These are phyloP conservation scores for Penicillium italicum DNA, from an alignment of 2,329 filamentous ascomycete species.

Conservation along the genomic window DNA sequence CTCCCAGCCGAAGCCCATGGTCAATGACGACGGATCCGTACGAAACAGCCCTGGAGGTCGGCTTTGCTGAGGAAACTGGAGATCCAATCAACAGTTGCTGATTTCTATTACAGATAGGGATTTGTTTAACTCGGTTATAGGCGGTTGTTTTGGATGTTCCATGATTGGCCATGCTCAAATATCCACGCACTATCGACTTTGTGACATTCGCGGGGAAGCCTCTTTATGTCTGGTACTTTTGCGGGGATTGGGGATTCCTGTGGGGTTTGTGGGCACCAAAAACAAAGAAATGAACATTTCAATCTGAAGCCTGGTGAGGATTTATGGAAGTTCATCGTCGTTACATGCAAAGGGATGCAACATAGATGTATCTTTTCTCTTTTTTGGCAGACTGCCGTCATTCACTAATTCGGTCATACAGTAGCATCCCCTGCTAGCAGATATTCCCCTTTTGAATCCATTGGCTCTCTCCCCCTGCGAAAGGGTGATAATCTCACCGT, in stretches of 20 bases:
- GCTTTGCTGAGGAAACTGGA: neutral
- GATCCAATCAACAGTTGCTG: neutral
- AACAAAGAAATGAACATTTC: neutral
- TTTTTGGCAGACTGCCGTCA: neutral
- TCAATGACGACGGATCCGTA: constrained; percentile 15
- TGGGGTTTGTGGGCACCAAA: neutral
- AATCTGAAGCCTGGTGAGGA: neutral
- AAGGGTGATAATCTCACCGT: neutral
- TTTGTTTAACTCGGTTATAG: constrained; percentile 1
- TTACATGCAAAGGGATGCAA: neutral
- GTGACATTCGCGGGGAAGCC: constrained; percentile 1
- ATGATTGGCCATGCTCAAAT: constrained; percentile 8
- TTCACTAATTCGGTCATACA: neutral
- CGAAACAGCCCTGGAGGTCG: neutral
- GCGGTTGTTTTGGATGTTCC: neutral
- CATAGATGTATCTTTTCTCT: neutral
- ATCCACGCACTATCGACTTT: neutral
- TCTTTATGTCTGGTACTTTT: constrained; percentile 2
- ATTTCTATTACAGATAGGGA: neutral
- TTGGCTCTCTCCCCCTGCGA: neutral
- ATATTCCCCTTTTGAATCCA: neutral
- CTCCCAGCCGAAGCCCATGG: constrained; percentile 16
- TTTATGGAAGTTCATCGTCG: neutral
- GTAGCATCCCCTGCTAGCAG: neutral
- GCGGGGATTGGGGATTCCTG: neutral